Base-by-base conservation (phyloP, 2,329 filamentous ascomycete genomes). In the Calonectria ilicicola region DNA sequence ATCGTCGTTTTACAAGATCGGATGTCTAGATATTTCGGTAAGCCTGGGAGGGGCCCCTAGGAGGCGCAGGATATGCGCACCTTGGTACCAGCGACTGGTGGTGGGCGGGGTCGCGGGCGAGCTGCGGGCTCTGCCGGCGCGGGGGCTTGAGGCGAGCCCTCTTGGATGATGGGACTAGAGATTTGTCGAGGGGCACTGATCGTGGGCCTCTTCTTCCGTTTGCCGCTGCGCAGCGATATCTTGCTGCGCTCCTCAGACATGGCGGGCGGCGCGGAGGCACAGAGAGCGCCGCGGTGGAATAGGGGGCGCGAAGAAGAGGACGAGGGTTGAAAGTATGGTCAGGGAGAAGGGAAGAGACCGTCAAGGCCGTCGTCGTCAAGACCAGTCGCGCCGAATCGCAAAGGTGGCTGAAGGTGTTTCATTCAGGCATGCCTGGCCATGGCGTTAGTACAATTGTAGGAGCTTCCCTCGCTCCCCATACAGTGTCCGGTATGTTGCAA, bases 1-100 rank as follows among this genome's bases (percentile, higher is more conserved):
- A 99, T 78, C 97, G 90, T 78, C 95, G 91, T 86, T 98, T 98
- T 72, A 99, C 96, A 67, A 98, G 88, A 83, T 99, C 96, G 27
- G 91, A 91, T 1, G 91, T 93, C 90, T 92, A 83, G 5, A 49
- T 27, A 64, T 29, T 78, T 76, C 53, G 17, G 67, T 80, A 14
- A 78, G 75, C 35, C 75, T 76, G 51, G 42, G 15, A 63, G 19
- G 63, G 75, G 67, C 42, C 15, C 40, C 49, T 46, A 27, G 44
- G 44, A 10, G 74, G 70, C 49, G 51, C 21, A 9, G 14, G 35
- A 60, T n/a, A 70, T 53, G 73, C 84, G 69, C 78, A 90, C 90
- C 86, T 92, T 92, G 78, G 89, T 90, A 65, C 90, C 87, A 51
- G 85, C 85, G 70, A 85, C 82, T 42, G 89, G 89, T 14, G 87